Percentiles rank a stretch among this genome's conserved stretches.
Conservation (phyloP, 2,329 filamentous ascomycete genomes). For the Xylaria sp. region DNA sequence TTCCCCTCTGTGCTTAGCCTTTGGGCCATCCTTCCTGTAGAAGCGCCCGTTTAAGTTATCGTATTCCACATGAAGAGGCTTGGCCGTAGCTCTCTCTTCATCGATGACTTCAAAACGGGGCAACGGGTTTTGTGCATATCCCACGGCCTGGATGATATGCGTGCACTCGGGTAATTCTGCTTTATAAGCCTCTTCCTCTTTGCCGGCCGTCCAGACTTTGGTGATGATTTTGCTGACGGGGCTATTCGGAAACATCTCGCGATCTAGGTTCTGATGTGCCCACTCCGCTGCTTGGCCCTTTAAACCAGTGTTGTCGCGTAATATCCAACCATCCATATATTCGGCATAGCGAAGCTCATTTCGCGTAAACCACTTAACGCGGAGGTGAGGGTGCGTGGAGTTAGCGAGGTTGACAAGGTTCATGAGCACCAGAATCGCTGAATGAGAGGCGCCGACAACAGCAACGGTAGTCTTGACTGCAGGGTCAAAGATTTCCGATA, state of each 20-base stretch:
- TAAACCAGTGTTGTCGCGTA: slow-evolving; percentile 72
- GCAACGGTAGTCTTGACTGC: slow-evolving; percentile 57
- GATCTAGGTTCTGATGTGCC: slow-evolving; percentile 67
- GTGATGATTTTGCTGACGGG: slow-evolving; percentile 58
- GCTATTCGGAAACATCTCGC: slow-evolving; percentile 56
- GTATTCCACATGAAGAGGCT: slow-evolving; percentile 41
- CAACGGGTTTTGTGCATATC: slow-evolving; percentile 62
- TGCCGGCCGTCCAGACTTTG: slow-evolving; percentile 56
- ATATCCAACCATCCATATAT: slow-evolving; percentile 70
- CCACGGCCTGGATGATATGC: slow-evolving; percentile 68
- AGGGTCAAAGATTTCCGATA: slow-evolving; percentile 54
- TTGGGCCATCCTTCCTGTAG: slow-evolving; percentile 52
- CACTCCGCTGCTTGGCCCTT: slow-evolving; percentile 70
- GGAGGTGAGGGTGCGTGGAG: slow-evolving; percentile 61
- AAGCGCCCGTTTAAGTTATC: slow-evolving; percentile 57
- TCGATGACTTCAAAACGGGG: slow-evolving; percentile 53
- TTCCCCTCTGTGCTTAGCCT: slow-evolving; percentile 44
- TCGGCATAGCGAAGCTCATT: slow-evolving; percentile 69
- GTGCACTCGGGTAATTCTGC: slow-evolving; percentile 60
- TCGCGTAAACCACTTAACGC: slow-evolving; percentile 71
- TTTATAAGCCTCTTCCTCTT: slow-evolving; percentile 57
- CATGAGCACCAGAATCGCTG: slow-evolving; percentile 69
- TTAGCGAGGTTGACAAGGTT: slow-evolving; percentile 66
- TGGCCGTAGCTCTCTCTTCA: slow-evolving; percentile 47
- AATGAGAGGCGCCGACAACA: slow-evolving; percentile 71